Evolutionary conservation across 768 basidiomycete genomes (phyloP), one percentile per base, ranked within the genome.

Genomic region (Mrakia gelida): DNA sequence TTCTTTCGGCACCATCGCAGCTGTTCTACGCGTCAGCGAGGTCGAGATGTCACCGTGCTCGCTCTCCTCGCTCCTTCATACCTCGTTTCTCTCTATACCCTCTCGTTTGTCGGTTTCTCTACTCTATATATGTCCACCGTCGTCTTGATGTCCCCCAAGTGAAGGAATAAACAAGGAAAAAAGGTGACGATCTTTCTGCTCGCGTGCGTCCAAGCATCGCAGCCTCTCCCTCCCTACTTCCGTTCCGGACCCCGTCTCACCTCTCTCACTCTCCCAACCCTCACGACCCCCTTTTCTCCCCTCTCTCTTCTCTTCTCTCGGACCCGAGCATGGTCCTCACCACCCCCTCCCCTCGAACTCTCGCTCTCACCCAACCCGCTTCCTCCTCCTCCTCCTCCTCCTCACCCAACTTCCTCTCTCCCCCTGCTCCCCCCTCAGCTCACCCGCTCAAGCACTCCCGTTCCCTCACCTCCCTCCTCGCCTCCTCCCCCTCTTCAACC

Each of bases 391-490:
- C 75, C 5, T n/a, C 63, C n/a, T 18, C 59, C 30, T 28, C 45
- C 59, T 38, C 59, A 28, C 15, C 16, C 72, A 30, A 45, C 52
- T 13, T 38, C 68, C 16, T 59, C 30, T n/a, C 59, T 32, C 45
- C 11, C 45, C 45, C 68, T 7, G 3, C 65, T 32, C 16, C 75
- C 30, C 34, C n/a, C 30, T n/a, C n/a, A n/a, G n/a, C n/a, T n/a
- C n/a, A n/a, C n/a, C 59, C 62, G 15, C 30, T 56, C 59, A 62
- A n/a, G n/a, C 59, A 43, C 59, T 18, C 41, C 49, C 76, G 21
- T 26, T 70, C 76, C 26, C 70, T 73, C 41, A 77, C 70, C 54
- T 23, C 30, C 43, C 59, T 45, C 11, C 76, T 77, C 45, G 62
- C 70, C 59, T 23, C 28, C n/a, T 18, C 63, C 41, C 28, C 34